Percentiles rank a stretch among this genome's conserved stretches.
phyloP scores from a whole-genome alignment of 495 filamentous ascomycete species.

The Xylaria sp. region DNA sequence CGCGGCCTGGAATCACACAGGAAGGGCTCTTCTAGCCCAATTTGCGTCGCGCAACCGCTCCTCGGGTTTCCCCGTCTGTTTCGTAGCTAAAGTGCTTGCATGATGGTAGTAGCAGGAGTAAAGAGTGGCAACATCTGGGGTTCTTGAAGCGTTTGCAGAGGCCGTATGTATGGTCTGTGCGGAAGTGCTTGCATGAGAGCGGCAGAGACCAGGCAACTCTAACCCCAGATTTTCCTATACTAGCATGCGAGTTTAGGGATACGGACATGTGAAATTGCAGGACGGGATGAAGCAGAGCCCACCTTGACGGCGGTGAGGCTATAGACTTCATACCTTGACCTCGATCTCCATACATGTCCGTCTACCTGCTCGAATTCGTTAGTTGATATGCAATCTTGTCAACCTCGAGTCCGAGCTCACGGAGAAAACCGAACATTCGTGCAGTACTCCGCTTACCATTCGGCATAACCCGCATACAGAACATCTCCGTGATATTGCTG shows the following conservation, averaged over 20 bases:
- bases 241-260: not conserved
- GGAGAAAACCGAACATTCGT: not conserved
- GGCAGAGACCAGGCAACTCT: not conserved
- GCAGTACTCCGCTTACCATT: not conserved
- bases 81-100: slow-evolving; percentile 25
- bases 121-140: slow-evolving; percentile 12
- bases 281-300: not conserved
- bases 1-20: slow-evolving; percentile 12
- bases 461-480: not conserved
- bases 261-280: not conserved
- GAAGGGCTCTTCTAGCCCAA: not conserved
- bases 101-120: not conserved
- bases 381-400: slow-evolving; percentile 2
- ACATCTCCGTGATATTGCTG: not conserved
- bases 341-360: not conserved
- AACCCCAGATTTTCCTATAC: slow-evolving; percentile 24
- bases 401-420: not conserved
- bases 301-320: slow-evolving; percentile 9
- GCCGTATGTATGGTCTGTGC: slow-evolving; percentile 6
- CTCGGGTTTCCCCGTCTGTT: not conserved
- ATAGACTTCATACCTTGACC: not conserved
- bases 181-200: slow-evolving; percentile 22
- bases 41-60: not conserved
- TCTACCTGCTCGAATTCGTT: slow-evolving; percentile 17
- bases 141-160: not conserved